Base-by-base conservation (phyloP, 2,329 filamentous ascomycete species). In the Daldinia sp. region DNA sequence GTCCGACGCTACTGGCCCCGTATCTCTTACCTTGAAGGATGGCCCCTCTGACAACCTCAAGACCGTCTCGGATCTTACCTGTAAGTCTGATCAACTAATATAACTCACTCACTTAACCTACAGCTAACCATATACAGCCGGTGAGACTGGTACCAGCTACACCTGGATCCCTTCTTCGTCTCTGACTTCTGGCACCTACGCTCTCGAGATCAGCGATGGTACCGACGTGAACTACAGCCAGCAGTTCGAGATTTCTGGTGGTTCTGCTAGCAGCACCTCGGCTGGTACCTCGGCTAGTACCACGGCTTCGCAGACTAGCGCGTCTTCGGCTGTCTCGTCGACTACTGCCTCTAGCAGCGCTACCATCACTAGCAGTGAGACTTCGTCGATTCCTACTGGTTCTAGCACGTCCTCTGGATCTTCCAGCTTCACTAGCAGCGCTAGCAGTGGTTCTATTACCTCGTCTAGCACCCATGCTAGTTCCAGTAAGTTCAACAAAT, bases 121-220 rank as follows among this genome's bases (percentile, higher is more conserved):
- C 53, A 59, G 45, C 45, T 69, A 57, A 70, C 59, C 19, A 51
- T 39, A 21, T 27, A 25, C 60, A 82, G 78, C 77, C 34, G 71
- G 66, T 60, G 64, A 72, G 48, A 71, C 75, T 45, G 77, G 73
- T 56, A 64, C 58, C 32, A 78, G 75, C 57, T 79, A 73, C 76
- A 76, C 73, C 62, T 81, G 77, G 77, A 75, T 73, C 13, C 77
- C 79, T 11, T 66, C 76, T 23, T 43, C 71, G n/a, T 68, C 69
- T 60, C 72, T 82, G 27, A 59, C 77, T 58, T 69, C 74, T 25
- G 81, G 75, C 72, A 71, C 68, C 29, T 84, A 83, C 68, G 81
- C 81, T 64, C 76, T 84, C 67, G 73, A 78, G 74, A 82, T 84
- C 69, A 63, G 56, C 25, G 81, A 83, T 67, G 70, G 69, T 30